These are phyloP conservation scores for Colletotrichum sp. DNA, from an alignment of 2,329 filamentous ascomycete species.

Conservation along the genomic window DNA sequence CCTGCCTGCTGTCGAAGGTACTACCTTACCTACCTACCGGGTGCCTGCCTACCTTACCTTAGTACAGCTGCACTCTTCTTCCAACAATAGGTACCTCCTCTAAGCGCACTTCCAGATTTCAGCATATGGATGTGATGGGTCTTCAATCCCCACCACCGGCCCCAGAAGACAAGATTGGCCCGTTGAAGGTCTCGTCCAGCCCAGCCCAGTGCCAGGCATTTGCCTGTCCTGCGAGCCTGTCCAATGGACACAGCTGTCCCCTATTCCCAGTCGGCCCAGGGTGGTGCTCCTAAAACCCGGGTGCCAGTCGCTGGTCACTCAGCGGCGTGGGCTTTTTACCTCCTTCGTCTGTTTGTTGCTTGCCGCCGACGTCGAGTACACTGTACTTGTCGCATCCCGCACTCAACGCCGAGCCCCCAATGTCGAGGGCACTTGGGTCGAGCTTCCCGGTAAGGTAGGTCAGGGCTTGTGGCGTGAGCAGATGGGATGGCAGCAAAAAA, in stretches of 20 bases:
- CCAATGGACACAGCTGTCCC: neutral
- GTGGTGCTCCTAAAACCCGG: neutral
- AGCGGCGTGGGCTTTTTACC: neutral
- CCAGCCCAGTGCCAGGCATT: neutral
- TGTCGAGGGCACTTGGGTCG: neutral
- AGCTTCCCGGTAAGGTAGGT: neutral
- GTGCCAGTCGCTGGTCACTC: neutral
- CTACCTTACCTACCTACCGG: neutral
- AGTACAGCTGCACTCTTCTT: neutral
- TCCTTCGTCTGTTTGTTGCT: neutral
- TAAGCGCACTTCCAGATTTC: neutral
- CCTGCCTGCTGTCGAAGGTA: neutral
- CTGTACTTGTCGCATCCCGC: neutral
- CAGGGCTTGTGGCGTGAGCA: conserved; percentile 7
- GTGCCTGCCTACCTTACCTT: neutral
- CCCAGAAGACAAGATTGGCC: conserved; percentile 1
- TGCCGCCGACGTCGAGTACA: neutral
- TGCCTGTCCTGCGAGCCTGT: neutral
- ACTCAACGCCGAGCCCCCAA: neutral
- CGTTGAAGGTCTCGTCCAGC: neutral
- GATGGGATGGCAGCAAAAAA: conserved; percentile 16
- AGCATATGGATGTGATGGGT: neutral
- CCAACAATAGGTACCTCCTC: neutral
- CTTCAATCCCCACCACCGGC: neutral
- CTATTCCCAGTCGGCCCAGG: neutral